These are phyloP conservation scores for Sergeia podlipaevii DNA, from an alignment of 208 protist species.

Conservation along the genomic window DNA sequence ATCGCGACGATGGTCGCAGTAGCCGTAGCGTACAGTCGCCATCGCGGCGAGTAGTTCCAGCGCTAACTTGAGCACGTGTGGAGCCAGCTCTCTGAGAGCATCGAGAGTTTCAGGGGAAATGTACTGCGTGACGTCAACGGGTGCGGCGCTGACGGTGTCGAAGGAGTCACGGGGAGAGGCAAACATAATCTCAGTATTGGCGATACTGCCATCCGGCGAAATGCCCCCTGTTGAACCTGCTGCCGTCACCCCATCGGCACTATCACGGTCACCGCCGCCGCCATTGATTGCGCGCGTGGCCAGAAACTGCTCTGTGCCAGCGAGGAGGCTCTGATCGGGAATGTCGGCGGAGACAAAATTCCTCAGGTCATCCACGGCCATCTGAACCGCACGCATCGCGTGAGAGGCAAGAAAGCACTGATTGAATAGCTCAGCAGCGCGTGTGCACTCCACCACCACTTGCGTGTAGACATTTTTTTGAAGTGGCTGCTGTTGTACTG, in stretches of 20 bases:
- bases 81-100: slow-evolving; percentile 2
- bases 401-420: slow-evolving; percentile 17
- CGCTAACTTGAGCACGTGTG: slow-evolving; percentile 34
- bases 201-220: no score
- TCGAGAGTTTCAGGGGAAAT: neutral
- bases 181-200: no score
- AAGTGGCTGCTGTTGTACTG: no score
- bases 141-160: neutral
- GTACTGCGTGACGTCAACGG: neutral
- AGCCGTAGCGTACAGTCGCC: slow-evolving; percentile 41
- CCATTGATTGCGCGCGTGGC: neutral
- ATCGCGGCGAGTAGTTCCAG: slow-evolving; percentile 39
- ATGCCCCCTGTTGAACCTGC: no score
- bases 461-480: neutral
- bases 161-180: no score
- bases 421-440: slow-evolving; percentile 25
- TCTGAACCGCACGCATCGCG: slow-evolving; percentile 15
- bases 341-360: slow-evolving; percentile 3
- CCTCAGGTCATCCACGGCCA: slow-evolving; percentile 20
- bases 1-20: slow-evolving; percentile 73
- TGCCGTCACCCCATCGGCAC: no score
- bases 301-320: neutral
- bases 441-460: slow-evolving; percentile 10
- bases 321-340: slow-evolving; percentile 13
- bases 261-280: neutral